Conservation (phyloP, 345 rosid species). For the Gossypium longicalyx region DNA sequence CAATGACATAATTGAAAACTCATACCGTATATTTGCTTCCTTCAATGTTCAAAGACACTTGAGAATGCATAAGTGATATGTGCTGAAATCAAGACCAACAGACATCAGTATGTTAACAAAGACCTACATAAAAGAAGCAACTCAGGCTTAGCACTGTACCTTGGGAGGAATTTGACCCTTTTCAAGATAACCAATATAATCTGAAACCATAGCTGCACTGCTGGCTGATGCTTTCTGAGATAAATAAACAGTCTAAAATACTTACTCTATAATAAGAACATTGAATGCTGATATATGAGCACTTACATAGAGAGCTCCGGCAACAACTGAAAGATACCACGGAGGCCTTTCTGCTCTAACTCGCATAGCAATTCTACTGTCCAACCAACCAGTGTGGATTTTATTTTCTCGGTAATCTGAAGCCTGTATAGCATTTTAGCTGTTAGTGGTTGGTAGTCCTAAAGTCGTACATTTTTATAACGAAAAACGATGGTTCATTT, state of each 20-base stretch:
- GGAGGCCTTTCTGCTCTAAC: constrained; percentile 99
- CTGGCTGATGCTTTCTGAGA: constrained; percentile 90
- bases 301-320: constrained; percentile 94
- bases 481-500: constrained; percentile 2
- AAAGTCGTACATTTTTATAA: not conserved
- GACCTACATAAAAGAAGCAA: constrained; percentile 13
- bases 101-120: constrained; percentile 18
- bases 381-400: constrained; percentile 99
- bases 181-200: constrained; percentile 95
- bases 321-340: constrained; percentile 99
- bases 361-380: constrained; percentile 99
- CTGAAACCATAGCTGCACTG: constrained; percentile 95
- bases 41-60: constrained; percentile 96
- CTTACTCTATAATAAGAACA: not conserved
- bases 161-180: constrained; percentile 99
- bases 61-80: constrained; percentile 91
- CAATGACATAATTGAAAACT: constrained; percentile 10
- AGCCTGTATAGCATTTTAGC: constrained; percentile 51
- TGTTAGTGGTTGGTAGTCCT: constrained; percentile 18
- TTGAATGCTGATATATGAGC: constrained; percentile 7
- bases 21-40: constrained; percentile 96
- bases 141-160: constrained; percentile 37
- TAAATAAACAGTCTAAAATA: constrained; percentile 15
- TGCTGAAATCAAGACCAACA: constrained; percentile 53
- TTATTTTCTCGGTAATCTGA: constrained; percentile 91